A percentile compares a stretch with the other conserved stretches of the same genome.
Evolutionary conservation across 2,329 filamentous ascomycete species (phyloP).

Genomic region (Tolypocladium pustulatum): DNA sequence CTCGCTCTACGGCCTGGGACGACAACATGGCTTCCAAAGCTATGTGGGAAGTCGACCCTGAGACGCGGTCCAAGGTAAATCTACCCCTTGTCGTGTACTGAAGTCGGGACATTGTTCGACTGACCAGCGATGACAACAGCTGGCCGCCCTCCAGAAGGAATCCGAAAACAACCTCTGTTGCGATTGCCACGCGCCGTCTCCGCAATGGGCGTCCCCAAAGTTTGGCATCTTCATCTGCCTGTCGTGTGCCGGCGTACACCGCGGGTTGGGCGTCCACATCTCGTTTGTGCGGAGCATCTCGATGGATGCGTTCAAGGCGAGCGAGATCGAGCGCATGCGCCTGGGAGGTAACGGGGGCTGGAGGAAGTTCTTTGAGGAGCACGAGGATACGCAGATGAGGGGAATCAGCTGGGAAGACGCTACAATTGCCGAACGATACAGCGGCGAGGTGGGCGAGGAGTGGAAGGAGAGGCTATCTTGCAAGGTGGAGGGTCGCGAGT

Average conservation of each 20-base stretch:
- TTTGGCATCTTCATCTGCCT: slow-evolving; percentile 99
- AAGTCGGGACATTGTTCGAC: slow-evolving; percentile 8
- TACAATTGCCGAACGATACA: slow-evolving; percentile 83
- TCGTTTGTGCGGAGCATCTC: slow-evolving; percentile 96
- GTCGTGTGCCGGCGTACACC: slow-evolving; percentile 87
- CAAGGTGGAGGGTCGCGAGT: slow-evolving; percentile 81
- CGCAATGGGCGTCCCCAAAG: slow-evolving; percentile 96
- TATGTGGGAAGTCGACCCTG: slow-evolving; percentile 98
- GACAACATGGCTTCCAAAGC: slow-evolving; percentile 54
- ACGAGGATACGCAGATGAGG: slow-evolving; percentile 54
- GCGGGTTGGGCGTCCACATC: slow-evolving; percentile 92
- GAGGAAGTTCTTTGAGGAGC: slow-evolving; percentile 75
- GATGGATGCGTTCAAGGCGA: slow-evolving; percentile 95
- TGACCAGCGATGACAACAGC: slow-evolving; percentile 36
- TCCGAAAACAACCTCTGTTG: slow-evolving; percentile 84
- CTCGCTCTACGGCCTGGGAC: slow-evolving; percentile 3
- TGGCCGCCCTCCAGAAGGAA: slow-evolving; percentile 83
- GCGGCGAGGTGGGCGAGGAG: slow-evolving; percentile 83
- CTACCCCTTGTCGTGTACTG: slow-evolving; percentile 4
- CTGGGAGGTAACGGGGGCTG: slow-evolving; percentile 82
- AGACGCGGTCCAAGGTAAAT: slow-evolving; percentile 84
- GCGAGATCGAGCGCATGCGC: slow-evolving; percentile 89
- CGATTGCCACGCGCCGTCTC: slow-evolving; percentile 90
- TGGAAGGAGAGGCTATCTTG: slow-evolving; percentile 84
- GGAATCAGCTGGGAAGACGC: slow-evolving; percentile 73